Percentiles rank a stretch among this genome's conserved stretches.
These are phyloP conservation scores for Cladosporium phlei DNA, from an alignment of 2,329 filamentous ascomycete species.

Conservation along the genomic window DNA sequence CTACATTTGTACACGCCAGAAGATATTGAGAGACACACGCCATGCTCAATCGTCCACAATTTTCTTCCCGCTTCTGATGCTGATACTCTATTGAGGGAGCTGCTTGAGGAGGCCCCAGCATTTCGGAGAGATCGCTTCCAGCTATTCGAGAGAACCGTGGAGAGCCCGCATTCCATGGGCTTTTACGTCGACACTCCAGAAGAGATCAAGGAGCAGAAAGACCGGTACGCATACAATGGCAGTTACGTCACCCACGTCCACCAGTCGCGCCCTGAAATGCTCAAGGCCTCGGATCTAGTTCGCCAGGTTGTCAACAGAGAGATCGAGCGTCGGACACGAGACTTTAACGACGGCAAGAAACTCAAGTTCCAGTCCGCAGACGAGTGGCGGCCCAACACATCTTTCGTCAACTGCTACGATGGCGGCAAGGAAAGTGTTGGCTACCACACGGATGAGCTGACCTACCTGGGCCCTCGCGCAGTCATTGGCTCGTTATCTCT, in stretches of 20 bases:
- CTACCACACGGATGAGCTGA: conserved; percentile 88
- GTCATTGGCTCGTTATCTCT: conserved; percentile 87
- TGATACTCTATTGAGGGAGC: conserved; percentile 67
- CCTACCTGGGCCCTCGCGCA: conserved; percentile 82
- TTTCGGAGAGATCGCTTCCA: conserved; percentile 73
- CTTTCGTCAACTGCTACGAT: conserved; percentile 91
- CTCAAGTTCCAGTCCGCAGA: conserved; percentile 70
- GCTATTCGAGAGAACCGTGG: conserved; percentile 80
- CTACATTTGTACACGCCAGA: conserved; percentile 76
- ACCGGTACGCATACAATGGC: conserved; percentile 84
- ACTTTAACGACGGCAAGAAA: conserved; percentile 67
- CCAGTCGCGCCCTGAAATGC: conserved; percentile 68
- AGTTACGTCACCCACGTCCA: conserved; percentile 69
- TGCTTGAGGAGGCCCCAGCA: conserved; percentile 66
- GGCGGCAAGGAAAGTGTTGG: conserved; percentile 79
- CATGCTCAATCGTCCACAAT: conserved; percentile 88
- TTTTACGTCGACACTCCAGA: conserved; percentile 76
- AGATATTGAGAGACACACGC: conserved; percentile 77
- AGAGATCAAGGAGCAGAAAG: conserved; percentile 65
- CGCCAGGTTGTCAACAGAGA: conserved; percentile 72
- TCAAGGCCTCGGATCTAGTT: conserved; percentile 64
- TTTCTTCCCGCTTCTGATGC: conserved; percentile 72
- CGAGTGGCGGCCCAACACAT: conserved; percentile 78
- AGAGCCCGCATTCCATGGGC: conserved; percentile 75
- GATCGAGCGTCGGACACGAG: conserved; percentile 64